Percentiles rank a stretch among this genome's conserved stretches.
Conservation (phyloP, 768 basidiomycete genomes). For the Lactarius vividus region DNA sequence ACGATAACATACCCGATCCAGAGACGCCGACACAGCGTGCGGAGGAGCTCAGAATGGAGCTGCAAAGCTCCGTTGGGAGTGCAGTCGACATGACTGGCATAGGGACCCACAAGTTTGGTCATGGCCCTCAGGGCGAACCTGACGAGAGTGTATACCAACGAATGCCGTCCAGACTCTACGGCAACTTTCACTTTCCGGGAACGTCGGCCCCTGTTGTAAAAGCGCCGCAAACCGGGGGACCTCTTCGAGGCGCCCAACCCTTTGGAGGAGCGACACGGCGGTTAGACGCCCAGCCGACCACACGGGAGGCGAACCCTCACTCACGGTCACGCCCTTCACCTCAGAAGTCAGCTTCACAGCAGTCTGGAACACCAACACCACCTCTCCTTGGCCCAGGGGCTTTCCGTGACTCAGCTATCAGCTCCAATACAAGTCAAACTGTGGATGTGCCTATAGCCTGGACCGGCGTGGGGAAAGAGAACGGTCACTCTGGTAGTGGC, state of each 20-base stretch:
- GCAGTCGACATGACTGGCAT: constrained; percentile 65
- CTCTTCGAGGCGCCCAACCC: not conserved
- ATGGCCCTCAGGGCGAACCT: constrained; percentile 25
- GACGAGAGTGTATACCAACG: constrained; percentile 30
- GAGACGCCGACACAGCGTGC: constrained; percentile 9
- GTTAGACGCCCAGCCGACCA: not conserved
- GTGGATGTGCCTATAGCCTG: constrained; percentile 57
- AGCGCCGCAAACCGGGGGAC: constrained; percentile 2
- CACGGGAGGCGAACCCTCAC: not conserved
- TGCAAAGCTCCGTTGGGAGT: constrained; percentile 51
- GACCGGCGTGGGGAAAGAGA: constrained; percentile 48
- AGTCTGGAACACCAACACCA: constrained; percentile 34
- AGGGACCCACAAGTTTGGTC: constrained; percentile 38
- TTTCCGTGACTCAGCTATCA: constrained; percentile 68
- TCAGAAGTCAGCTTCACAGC: constrained; percentile 27
- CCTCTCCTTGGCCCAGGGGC: constrained; percentile 55
- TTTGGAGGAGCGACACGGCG: not conserved
- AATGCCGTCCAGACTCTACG: constrained; percentile 15
- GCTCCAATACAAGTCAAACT: constrained; percentile 45
- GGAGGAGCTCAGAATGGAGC: constrained; percentile 36
- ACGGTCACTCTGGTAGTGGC: constrained; percentile 8
- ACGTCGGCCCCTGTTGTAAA: constrained; percentile 13
- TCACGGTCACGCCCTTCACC: constrained; percentile 12
- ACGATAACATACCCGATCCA: constrained; percentile 31
- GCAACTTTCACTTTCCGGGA: constrained; percentile 19